These are phyloP conservation scores for Cladophialophora carrionii DNA, from an alignment of 2,329 filamentous ascomycete species.

Conservation along the genomic window DNA sequence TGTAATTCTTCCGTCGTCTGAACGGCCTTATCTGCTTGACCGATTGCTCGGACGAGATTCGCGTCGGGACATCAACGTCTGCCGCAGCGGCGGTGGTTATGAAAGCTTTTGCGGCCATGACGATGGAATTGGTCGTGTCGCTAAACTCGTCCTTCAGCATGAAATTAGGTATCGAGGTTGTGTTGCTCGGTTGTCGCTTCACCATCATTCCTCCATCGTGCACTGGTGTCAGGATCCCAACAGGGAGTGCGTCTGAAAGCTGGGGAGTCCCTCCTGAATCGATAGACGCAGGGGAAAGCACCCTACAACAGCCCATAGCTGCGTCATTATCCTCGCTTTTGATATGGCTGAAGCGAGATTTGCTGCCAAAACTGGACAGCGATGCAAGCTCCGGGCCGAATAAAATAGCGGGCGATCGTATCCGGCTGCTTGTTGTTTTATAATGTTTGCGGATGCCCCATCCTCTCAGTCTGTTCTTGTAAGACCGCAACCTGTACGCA, in stretches of 20 bases:
- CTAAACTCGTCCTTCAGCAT: conserved; percentile 1
- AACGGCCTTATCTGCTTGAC: conserved; percentile 8
- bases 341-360: background rate
- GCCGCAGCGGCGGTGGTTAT: background rate
- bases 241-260: background rate
- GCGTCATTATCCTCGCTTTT: background rate
- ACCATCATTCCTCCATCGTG: background rate
- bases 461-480: conserved; percentile 12
- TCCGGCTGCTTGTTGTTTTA: background rate
- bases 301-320: background rate
- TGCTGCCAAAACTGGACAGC: background rate
- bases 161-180: conserved; percentile 1
- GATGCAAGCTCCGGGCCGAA: background rate
- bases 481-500: conserved; percentile 6
- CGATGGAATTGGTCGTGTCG: background rate
- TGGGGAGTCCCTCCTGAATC: too few relatives aligned
- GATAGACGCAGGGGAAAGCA: background rate
- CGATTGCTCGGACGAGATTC: background rate
- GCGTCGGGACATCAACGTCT: background rate
- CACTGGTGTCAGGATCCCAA: background rate
- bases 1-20: conserved; percentile 14
- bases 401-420: background rate
- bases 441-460: conserved; percentile 16
- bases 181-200: background rate
- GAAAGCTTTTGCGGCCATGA: conserved; percentile 5